Evolutionary conservation across 2,329 filamentous ascomycete genomes (phyloP).

Genomic region (Alternaria burnsii): DNA sequence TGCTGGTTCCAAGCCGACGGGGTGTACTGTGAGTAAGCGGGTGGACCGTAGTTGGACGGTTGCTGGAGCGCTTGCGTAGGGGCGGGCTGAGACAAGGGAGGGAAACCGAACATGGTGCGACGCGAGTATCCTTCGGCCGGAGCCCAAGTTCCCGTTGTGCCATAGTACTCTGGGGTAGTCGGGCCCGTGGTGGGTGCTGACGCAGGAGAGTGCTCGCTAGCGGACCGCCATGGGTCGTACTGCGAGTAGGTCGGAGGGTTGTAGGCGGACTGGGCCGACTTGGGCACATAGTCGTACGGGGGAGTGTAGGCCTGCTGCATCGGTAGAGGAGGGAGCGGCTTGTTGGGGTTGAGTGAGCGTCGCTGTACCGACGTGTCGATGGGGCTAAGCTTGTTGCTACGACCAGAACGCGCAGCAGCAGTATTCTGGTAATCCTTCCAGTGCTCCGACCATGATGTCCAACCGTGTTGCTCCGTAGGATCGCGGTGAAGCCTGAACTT

Average conservation of each 20-base stretch:
- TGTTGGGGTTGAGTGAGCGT: slow-evolving; percentile 56
- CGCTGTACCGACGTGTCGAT: slow-evolving; percentile 71
- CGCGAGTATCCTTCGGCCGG: slow-evolving; percentile 54
- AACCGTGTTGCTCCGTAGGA: slow-evolving; percentile 77
- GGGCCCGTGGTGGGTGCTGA: slow-evolving; percentile 63
- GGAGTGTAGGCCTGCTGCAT: slow-evolving; percentile 52
- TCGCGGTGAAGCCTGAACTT: slow-evolving; percentile 88
- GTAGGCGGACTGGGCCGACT: slow-evolving; percentile 51
- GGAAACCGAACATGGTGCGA: slow-evolving; percentile 54
- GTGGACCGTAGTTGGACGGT: slow-evolving; percentile 45
- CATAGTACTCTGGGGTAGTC: slow-evolving; percentile 63
- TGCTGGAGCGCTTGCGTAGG: slow-evolving; percentile 55
- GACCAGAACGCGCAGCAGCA: slow-evolving; percentile 52
- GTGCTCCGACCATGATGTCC: slow-evolving; percentile 69
- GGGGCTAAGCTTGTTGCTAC: slow-evolving; percentile 61
- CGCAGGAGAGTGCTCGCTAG: slow-evolving; percentile 60
- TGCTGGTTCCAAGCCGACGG: slow-evolving; percentile 50
- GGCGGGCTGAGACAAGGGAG: slow-evolving; percentile 47
- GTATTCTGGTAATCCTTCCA: slow-evolving; percentile 71
- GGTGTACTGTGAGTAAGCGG: slow-evolving; percentile 49
- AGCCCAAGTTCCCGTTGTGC: slow-evolving; percentile 58
- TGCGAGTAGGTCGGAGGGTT: slow-evolving; percentile 45
- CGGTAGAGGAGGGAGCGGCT: slow-evolving; percentile 53
- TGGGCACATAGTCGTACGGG: slow-evolving; percentile 47
- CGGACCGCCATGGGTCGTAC: slow-evolving; percentile 55